Percentiles rank a stretch among this genome's conserved stretches.
These are phyloP conservation scores for Polygonum maritimum DNA, from an alignment of 148 eudicot species.

Conservation along the genomic window DNA sequence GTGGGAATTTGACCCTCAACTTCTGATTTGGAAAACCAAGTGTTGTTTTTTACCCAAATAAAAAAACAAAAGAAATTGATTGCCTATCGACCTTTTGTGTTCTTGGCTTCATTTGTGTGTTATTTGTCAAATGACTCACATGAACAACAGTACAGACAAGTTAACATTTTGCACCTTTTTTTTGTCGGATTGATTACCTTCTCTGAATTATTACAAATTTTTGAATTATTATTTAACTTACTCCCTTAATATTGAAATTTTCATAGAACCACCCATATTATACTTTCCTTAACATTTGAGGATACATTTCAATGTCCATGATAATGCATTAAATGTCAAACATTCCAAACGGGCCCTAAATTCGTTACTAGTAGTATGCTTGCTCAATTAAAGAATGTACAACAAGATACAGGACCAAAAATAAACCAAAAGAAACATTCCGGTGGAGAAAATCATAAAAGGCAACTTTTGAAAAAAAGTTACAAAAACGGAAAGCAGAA, in stretches of 20 bases:
- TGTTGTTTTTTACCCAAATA: not conserved
- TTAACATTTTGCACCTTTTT: not conserved
- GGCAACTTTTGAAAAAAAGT: not conserved
- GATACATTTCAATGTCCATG: too few species aligned
- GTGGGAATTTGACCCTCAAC: not conserved
- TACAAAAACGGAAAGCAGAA: not conserved
- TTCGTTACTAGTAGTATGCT: too few species aligned
- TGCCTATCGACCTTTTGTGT: not conserved
- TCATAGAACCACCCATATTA: too few species aligned
- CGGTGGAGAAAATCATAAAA: not conserved
- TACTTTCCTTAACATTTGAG: too few species aligned
- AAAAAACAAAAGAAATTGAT: not conserved
- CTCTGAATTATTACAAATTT: not conserved
- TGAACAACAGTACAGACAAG: not conserved
- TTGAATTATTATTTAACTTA: not conserved
- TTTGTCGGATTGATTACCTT: not conserved
- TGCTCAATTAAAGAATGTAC: too few species aligned
- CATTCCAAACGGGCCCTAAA: too few species aligned
- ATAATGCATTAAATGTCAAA: too few species aligned
- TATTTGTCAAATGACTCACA: not conserved
- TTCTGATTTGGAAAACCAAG: not conserved
- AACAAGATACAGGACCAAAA: too few species aligned
- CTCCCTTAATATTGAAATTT: too few species aligned
- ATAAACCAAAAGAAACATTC: not conserved
- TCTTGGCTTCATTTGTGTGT: not conserved